phyloP scores from a whole-genome alignment of 768 basidiomycete species.

The Suillus plorans region DNA sequence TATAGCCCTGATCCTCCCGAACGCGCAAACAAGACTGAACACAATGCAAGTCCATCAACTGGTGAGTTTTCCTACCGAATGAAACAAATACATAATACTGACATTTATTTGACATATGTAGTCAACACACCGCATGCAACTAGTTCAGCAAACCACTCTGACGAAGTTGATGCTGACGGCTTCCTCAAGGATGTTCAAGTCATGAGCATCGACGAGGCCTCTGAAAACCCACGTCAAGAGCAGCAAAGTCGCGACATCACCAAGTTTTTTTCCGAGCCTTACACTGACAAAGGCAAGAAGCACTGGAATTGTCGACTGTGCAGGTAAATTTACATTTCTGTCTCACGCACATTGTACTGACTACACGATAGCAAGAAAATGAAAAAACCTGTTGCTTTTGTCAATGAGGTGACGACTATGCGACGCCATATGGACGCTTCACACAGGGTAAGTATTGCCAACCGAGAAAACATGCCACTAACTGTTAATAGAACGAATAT shows the following conservation, averaged over 20 bases:
- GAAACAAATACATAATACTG: too few species aligned
- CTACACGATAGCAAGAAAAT: not conserved
- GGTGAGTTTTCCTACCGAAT: too few species aligned
- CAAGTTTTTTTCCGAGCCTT: not conserved
- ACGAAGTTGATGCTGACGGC: not conserved
- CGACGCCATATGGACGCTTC: not conserved
- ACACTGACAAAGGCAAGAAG: not conserved
- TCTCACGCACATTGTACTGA: not conserved
- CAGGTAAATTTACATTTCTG: not conserved
- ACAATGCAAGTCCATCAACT: too few species aligned
- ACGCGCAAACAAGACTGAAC: too few species aligned
- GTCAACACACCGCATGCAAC: too few species aligned
- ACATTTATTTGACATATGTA: too few species aligned
- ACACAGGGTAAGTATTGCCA: too few species aligned
- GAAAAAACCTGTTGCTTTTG: not conserved
- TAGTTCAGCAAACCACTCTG: too few species aligned
- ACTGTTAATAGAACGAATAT: constrained; percentile 1
- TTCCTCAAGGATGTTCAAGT: not conserved
- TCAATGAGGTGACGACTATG: not conserved
- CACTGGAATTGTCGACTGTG: not conserved
- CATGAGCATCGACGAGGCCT: not conserved
- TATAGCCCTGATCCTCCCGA: too few species aligned
- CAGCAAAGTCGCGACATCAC: not conserved
- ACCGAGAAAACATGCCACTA: too few species aligned
- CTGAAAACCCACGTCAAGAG: not conserved